Evolutionary conservation across 106 monocot genomes (phyloP), one percentile per base, ranked within the genome.

Genomic region (Agapanthus africanus): DNA sequence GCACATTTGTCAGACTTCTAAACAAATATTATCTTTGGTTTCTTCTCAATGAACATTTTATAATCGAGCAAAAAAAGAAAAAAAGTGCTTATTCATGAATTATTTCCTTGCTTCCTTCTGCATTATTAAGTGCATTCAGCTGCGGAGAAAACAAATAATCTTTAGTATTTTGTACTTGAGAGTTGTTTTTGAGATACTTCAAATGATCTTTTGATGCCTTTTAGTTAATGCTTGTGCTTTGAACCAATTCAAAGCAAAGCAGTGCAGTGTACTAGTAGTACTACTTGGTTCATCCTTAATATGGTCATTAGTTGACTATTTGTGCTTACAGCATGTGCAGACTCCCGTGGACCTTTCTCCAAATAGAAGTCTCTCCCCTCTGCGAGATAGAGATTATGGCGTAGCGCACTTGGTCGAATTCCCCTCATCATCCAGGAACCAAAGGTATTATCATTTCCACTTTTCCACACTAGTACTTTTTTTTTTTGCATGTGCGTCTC

Each of bases 281-380:
- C n/a, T n/a, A n/a, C n/a, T n/a, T 30, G 28, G 35, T 34, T 34
- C 35, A n/a, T 61, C 4, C 19, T 61, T 19, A 61, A 36, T 61
- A n/a, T n/a, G n/a, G n/a, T n/a, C n/a, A n/a, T n/a, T n/a, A n/a
- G n/a, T n/a, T n/a, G n/a, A n/a, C n/a, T n/a, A n/a, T n/a, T 64
- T 38, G 15, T 18, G 4, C 56, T 30, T 9, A 50, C 56, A 56
- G 28, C 9, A 56, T 56, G 19, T 39, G 14, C 75, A 68, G 59
- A 33, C 7, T 36, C 4, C 40, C 32, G 44, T 23, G 35, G 68
- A 68, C 8, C 38, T 28, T 36, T 66, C 59, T 30, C 25, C 34
- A 10, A 54, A 38, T 33, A 36, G 38, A 56, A 70, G 70, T 57
- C 0, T 39, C 14, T 70, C 56, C 23, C 70, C 70, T 70, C 70